These are phyloP conservation scores for Oryza nivara DNA, from an alignment of 176 grass and related monocot species.

Conservation along the genomic window DNA sequence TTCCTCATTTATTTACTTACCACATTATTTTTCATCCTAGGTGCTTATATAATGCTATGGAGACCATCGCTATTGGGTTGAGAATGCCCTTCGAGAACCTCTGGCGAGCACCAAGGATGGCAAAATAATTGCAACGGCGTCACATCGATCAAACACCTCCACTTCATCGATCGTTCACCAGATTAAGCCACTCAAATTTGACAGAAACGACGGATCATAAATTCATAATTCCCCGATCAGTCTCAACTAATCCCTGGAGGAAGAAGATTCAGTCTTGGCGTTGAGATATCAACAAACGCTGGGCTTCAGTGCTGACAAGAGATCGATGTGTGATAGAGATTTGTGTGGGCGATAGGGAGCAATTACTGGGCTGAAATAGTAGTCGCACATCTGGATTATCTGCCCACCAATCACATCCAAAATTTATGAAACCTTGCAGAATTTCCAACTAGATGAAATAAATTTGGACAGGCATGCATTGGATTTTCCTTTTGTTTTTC, in stretches of 20 bases:
- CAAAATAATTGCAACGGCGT: constrained; percentile 19
- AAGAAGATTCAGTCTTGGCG: neutral
- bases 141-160: constrained; percentile 1
- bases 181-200: neutral
- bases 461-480: neutral
- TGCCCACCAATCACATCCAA: neutral
- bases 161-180: neutral
- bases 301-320: constrained; percentile 7
- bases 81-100: too few relatives aligned
- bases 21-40: too few relatives aligned
- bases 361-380: constrained; percentile 18
- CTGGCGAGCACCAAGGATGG: constrained; percentile 1
- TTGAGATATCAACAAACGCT: neutral
- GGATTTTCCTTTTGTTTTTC: neutral
- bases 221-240: neutral
- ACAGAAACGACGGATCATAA: neutral
- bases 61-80: too few relatives aligned
- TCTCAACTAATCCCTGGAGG: too few relatives aligned
- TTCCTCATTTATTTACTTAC: too few relatives aligned
- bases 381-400: neutral
- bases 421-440: neutral
- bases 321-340: neutral
- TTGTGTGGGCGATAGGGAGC: neutral
- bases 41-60: too few relatives aligned
- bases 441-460: neutral